phyloP scores from a whole-genome alignment of 768 basidiomycete species.

The Trametopsis cervina region DNA sequence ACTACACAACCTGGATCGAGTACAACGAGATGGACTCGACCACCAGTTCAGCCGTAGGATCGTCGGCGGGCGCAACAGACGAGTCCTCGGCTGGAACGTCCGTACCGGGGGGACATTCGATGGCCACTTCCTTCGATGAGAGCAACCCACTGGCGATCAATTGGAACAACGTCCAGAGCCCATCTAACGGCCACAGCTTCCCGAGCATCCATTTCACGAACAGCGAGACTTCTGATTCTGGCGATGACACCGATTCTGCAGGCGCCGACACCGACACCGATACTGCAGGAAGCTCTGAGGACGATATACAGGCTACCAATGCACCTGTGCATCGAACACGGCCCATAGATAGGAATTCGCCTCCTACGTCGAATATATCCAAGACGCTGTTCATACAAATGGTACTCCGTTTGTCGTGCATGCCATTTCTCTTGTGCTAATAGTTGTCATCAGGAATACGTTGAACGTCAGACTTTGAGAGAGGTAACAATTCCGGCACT shows the following conservation, averaged over 20 bases:
- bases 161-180: slow-evolving; percentile 35
- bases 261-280: slow-evolving; percentile 4
- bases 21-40: slow-evolving; percentile 45
- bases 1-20: slow-evolving; percentile 90
- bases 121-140: slow-evolving; percentile 15
- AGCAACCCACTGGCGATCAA: slow-evolving; percentile 57
- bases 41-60: slow-evolving; percentile 38
- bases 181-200: slow-evolving; percentile 50
- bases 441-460: slow-evolving; percentile 59
- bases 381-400: slow-evolving; percentile 91
- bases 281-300: neutral
- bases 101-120: slow-evolving; percentile 37
- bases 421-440: neutral
- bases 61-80: slow-evolving; percentile 22
- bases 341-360: slow-evolving; percentile 20
- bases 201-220: slow-evolving; percentile 80
- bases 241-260: slow-evolving; percentile 18
- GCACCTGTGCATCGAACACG: neutral
- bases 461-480: slow-evolving; percentile 83
- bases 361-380: slow-evolving; percentile 14
- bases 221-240: slow-evolving; percentile 32
- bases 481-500: slow-evolving; percentile 63
- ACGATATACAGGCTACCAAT: neutral
- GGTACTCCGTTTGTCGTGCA: slow-evolving; percentile 36
- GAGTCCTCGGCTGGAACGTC: too few species aligned